Conservation (phyloP, 2,329 filamentous ascomycete species). For the Xylariaceae sp. region DNA sequence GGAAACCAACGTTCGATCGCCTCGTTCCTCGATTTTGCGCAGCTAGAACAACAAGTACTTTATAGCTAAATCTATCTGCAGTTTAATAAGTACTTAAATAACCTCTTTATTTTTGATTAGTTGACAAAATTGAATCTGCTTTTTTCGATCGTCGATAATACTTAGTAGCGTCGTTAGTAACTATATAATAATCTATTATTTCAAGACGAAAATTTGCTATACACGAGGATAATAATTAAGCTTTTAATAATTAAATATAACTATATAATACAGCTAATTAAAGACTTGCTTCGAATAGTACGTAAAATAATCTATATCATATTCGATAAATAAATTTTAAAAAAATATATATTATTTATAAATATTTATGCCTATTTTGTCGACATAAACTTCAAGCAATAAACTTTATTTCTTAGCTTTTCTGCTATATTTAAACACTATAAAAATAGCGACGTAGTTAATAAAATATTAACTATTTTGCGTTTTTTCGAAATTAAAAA, state of each 20-base stretch:
- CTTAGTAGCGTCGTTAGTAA: not conserved
- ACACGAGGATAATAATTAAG: not conserved
- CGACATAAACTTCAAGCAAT: too few species aligned
- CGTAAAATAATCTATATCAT: not conserved
- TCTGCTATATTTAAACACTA: too few species aligned
- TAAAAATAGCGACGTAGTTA: too few species aligned
- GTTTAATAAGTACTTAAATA: not conserved
- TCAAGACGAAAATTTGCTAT: not conserved
- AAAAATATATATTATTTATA: too few species aligned
- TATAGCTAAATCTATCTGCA: not conserved
- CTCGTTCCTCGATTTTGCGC: not conserved
- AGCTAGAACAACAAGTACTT: not conserved
- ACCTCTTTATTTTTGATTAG: not conserved
- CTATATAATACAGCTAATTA: not conserved
- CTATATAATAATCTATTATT: not conserved
- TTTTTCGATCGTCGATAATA: not conserved
- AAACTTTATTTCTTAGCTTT: too few species aligned
- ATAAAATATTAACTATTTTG: too few species aligned
- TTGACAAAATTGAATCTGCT: not conserved
- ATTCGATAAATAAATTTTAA: not conserved
- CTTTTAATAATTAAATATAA: not conserved
- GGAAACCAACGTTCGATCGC: conserved; percentile 1
- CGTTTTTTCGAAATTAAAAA: too few species aligned
- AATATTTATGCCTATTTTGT: too few species aligned
- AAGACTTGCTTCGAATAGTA: not conserved